Conservation (phyloP, 257 asterid genomes). For the Solanum neorickii region DNA sequence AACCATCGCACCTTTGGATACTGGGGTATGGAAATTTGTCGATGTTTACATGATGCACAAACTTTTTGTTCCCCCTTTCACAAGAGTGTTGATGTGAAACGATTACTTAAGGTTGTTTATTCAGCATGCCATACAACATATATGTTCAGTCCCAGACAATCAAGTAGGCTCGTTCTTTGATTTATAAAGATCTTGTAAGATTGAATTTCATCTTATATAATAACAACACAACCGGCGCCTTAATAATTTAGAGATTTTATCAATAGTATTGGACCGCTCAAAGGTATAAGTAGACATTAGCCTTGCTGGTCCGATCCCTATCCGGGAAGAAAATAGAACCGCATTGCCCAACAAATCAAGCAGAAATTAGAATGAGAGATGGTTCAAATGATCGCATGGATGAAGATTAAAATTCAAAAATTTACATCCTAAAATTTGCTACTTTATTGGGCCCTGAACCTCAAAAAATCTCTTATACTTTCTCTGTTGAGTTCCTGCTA, state of each 20-base stretch:
- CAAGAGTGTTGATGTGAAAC: not conserved
- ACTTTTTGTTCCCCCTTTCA: not conserved
- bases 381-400: too few species aligned
- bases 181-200: too few species aligned
- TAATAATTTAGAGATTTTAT: too few species aligned
- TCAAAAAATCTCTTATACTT: not conserved
- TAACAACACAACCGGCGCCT: too few species aligned
- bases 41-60: not conserved
- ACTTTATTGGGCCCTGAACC: not conserved
- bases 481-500: not conserved
- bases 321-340: not conserved
- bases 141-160: not conserved
- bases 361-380: not conserved
- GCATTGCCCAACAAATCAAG: not conserved
- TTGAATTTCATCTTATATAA: too few species aligned
- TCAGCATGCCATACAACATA: not conserved
- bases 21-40: not conserved
- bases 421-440: not conserved
- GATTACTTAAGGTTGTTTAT: not conserved
- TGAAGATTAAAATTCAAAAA: not conserved
- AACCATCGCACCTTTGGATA: not conserved
- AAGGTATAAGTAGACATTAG: not conserved
- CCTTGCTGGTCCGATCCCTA: not conserved
- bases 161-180: too few species aligned
- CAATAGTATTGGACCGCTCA: not conserved